Evolutionary conservation across 495 filamentous ascomycete species (phyloP).

Genomic region (Apodospora peruviana): DNA sequence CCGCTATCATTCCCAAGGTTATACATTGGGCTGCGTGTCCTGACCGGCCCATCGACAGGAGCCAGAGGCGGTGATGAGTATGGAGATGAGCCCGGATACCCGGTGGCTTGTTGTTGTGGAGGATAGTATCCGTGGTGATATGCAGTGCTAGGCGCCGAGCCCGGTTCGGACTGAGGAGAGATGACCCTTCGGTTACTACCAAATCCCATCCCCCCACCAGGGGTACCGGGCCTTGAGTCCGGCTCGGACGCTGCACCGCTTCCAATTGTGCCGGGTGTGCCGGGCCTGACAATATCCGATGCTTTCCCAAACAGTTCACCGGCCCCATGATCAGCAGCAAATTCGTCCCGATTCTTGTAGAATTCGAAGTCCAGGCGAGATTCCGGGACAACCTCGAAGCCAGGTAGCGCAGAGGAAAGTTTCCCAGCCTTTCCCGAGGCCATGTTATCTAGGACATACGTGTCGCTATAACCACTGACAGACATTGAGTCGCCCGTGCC

Average conservation of each 20-base stretch:
- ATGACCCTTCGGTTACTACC: slow-evolving; percentile 9
- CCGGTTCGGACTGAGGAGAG: slow-evolving; percentile 14
- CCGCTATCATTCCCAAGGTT: slow-evolving; percentile 38
- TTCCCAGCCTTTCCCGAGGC: slow-evolving; percentile 69
- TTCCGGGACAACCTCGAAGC: slow-evolving; percentile 88
- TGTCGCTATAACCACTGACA: slow-evolving; percentile 63
- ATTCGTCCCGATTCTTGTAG: slow-evolving; percentile 84
- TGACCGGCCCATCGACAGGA: slow-evolving; percentile 9
- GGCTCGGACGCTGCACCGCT: slow-evolving; percentile 30
- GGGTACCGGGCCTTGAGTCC: slow-evolving; percentile 36
- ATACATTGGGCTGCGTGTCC: slow-evolving; percentile 35
- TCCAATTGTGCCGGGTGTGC: slow-evolving; percentile 55
- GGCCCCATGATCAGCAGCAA: slow-evolving; percentile 80
- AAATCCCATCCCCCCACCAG: slow-evolving; percentile 32
- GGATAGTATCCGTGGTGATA: slow-evolving; percentile 15
- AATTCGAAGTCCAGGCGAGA: slow-evolving; percentile 87
- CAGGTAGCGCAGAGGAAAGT: slow-evolving; percentile 37
- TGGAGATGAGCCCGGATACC: slow-evolving; percentile 8
- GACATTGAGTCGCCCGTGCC: slow-evolving; percentile 51
- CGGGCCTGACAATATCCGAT: slow-evolving; percentile 61
- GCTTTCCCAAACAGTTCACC: slow-evolving; percentile 65
- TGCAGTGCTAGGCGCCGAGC: slow-evolving; percentile 7
- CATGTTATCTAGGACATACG: slow-evolving; percentile 73
- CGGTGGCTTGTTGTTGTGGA: slow-evolving; percentile 8
- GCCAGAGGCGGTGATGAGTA: slow-evolving; percentile 10